Base-by-base conservation (phyloP, 163 green algal species). In the Chloromonas sp. region DNA sequence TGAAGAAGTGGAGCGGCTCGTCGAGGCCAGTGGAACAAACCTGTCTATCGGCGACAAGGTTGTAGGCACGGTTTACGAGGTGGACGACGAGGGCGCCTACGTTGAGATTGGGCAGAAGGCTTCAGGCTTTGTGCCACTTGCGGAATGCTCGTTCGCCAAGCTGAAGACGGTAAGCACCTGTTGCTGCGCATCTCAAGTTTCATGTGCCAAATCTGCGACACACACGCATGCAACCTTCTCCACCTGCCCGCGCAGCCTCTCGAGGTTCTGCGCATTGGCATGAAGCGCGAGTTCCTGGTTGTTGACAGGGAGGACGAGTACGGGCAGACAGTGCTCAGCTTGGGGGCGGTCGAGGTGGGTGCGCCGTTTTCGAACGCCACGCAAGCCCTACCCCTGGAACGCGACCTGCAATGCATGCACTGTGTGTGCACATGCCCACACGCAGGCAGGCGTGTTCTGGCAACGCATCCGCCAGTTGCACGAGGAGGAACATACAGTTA, bases 21-120 rank as follows among this genome's bases (percentile, higher is more conserved):
- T 95, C 60, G 90, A 93, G 8, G 77, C 84, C 1, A 74, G 79
- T 58, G 83, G 84, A 15, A 82, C 86, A 61, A 74, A 89, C 14
- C 79, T 95, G 71, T 89, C 91, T 74, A 78, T 91, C 5, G 94
- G 92, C 13, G 93, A 97, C 86, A 92, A 90, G 85, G 91, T 96
- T 11, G 81, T 82, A 57, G 96, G 96, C 85, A 95, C 90, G 5
- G 92, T 98, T 36, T 96, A 95, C 85, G 91, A 94, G 71, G 88
- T 98, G 1, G 94, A 98, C 87, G 90, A 95, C 76, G 93, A 94
- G 66, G 97, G 97, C 71, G 96, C 95, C 0, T 97, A 96, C 79
- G 92, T 99, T 2, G 97, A 99, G 84, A 94, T 99, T 81, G 97
- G 97, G 60, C 92, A 92, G 71, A 99, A 99, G 92, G 90, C 90